A percentile compares a stretch with the other conserved stretches of the same genome.
Conservation (phyloP, 2,329 filamentous ascomycete species). For the Teratosphaeria viscida region DNA sequence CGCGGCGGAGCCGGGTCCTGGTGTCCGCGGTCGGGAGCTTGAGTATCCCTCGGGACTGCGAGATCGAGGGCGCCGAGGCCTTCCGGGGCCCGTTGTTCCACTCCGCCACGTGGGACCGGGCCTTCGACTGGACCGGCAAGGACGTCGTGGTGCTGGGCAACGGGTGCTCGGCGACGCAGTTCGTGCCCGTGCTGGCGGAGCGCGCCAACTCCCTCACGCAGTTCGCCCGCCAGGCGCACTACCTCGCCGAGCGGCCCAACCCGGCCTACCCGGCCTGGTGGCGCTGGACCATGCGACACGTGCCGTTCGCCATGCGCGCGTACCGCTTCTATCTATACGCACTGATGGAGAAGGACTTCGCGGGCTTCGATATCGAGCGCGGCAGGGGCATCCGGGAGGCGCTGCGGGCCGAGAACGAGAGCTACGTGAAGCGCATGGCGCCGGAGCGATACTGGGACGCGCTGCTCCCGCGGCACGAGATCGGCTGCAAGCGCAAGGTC, state of each 20-base stretch:
- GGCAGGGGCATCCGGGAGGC: constrained; percentile 28
- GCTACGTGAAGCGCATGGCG: constrained; percentile 35
- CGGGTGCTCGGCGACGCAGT: constrained; percentile 40
- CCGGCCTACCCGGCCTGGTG: constrained; percentile 31
- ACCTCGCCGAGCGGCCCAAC: constrained; percentile 37
- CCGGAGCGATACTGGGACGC: constrained; percentile 36
- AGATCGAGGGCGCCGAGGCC: constrained; percentile 20
- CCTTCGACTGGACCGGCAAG: constrained; percentile 28
- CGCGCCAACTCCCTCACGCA: constrained; percentile 35
- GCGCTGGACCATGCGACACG: constrained; percentile 35
- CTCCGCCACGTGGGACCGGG: constrained; percentile 33
- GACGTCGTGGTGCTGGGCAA: constrained; percentile 34
- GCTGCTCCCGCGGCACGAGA: constrained; percentile 33
- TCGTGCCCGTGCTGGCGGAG: constrained; percentile 35
- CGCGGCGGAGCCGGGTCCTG: constrained; percentile 14
- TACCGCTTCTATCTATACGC: constrained; percentile 35
- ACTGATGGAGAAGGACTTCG: constrained; percentile 35
- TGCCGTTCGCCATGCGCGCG: constrained; percentile 36
- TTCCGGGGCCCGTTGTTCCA: constrained; percentile 31
- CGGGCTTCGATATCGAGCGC: constrained; percentile 31
- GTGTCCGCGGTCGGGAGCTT: constrained; percentile 22
- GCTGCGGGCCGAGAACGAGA: constrained; percentile 29
- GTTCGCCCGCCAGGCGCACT: constrained; percentile 43
- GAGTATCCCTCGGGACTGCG: constrained; percentile 17
- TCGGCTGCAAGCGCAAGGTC: constrained; percentile 41